Percentiles rank a stretch among this genome's conserved stretches.
phyloP scores from a whole-genome alignment of 108 stramenopile genomes.

The Aurantiochytrium sp. region DNA sequence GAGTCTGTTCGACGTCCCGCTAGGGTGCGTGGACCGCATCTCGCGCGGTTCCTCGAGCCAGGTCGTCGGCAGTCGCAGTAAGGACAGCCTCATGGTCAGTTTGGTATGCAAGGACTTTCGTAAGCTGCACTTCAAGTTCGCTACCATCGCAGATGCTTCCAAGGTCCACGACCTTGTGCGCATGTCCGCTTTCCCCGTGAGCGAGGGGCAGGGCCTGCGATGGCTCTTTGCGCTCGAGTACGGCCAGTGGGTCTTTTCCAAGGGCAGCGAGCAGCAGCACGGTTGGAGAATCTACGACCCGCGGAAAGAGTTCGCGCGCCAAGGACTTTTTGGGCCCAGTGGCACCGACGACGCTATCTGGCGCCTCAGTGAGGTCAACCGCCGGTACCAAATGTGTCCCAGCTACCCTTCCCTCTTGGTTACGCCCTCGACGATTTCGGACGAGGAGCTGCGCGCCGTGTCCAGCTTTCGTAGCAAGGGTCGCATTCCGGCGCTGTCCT shows the following conservation, averaged over 20 bases:
- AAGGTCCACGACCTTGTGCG: constrained; percentile 5
- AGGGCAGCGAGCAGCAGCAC: not conserved
- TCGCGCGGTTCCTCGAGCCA: not conserved
- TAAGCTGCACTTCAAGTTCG: not conserved
- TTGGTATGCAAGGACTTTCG: constrained; percentile 34
- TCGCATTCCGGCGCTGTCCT: constrained; percentile 53
- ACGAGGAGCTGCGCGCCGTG: constrained; percentile 42
- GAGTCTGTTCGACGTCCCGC: not conserved
- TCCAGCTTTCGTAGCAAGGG: constrained; percentile 50
- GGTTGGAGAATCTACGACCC: constrained; percentile 12
- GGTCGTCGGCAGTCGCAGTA: not conserved
- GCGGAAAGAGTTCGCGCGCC: not conserved
- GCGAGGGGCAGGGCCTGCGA: not conserved
- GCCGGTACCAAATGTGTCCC: not conserved
- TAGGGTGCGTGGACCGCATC: not conserved
- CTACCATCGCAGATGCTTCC: not conserved
- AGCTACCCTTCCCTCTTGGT: constrained; percentile 53
- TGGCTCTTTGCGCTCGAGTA: not conserved
- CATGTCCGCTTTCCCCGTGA: constrained; percentile 5
- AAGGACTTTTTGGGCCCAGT: not conserved
- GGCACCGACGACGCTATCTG: not conserved
- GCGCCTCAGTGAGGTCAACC: constrained; percentile 13
- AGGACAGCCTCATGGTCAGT: not conserved
- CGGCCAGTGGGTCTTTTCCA: not conserved
- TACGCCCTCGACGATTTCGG: constrained; percentile 43